Percentiles rank a stretch among this genome's conserved stretches.
These are phyloP conservation scores for Euphorbia tirucalli DNA, from an alignment of 345 rosid genomes.

Conservation along the genomic window DNA sequence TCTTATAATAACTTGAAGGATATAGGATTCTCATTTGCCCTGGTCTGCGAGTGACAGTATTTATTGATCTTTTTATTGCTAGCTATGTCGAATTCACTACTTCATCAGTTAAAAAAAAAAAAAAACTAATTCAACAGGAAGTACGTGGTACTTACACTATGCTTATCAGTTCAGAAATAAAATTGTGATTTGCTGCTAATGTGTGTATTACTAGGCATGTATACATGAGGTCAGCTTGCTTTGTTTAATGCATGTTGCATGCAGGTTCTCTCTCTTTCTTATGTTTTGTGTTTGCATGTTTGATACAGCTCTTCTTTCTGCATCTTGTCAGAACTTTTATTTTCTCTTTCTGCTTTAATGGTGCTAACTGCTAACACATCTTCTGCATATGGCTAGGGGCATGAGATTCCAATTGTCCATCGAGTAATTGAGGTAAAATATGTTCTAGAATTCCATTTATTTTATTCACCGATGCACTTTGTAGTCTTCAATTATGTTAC, in stretches of 20 bases:
- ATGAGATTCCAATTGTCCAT: constrained; percentile 50
- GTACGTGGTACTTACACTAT: neutral
- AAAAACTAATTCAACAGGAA: neutral
- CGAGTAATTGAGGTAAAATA: constrained; percentile 45
- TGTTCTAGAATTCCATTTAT: neutral
- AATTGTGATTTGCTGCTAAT: neutral
- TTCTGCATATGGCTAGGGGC: constrained; percentile 30
- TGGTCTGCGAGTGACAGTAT: no score
- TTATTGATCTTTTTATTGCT: neutral
- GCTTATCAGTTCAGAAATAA: neutral
- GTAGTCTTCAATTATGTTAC: neutral
- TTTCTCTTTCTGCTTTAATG: neutral
- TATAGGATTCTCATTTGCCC: no score
- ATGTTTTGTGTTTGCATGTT: neutral
- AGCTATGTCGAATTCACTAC: neutral
- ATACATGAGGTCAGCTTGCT: neutral
- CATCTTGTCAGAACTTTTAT: neutral
- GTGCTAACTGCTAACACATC: constrained; percentile 6
- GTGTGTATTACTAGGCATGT: neutral
- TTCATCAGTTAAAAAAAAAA: no score
- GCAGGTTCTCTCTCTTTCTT: neutral
- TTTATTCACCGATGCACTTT: neutral
- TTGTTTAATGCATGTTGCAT: neutral
- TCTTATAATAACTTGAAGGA: no score
- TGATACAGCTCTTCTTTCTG: neutral